These are phyloP conservation scores for Canna indica DNA, from an alignment of 176 grass and related monocot genomes.

Conservation along the genomic window DNA sequence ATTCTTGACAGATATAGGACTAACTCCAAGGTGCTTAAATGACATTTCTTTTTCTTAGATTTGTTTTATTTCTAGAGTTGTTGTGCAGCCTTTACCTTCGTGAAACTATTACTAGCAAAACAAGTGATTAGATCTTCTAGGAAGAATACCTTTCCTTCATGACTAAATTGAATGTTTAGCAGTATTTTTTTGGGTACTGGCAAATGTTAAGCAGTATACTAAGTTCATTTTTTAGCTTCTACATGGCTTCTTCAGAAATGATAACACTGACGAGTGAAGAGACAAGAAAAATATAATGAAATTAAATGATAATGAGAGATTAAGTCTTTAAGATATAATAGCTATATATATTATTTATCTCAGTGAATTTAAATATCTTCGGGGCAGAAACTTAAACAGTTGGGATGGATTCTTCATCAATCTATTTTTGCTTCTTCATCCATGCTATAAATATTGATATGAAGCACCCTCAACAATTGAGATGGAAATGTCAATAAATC, in stretches of 20 bases:
- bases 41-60: not conserved
- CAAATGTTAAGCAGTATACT: no score
- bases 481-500: not conserved
- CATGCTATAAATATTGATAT: no score
- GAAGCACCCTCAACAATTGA: no score
- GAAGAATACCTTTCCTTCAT: not conserved
- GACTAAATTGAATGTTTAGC: not conserved
- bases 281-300: not conserved
- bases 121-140: not conserved
- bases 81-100: not conserved
- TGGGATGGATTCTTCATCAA: no score
- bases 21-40: conserved; percentile 58
- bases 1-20: conserved; percentile 79
- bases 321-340: not conserved
- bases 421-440: no score
- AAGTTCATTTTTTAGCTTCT: not conserved
- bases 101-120: not conserved
- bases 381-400: no score
- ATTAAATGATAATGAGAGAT: not conserved
- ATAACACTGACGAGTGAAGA: not conserved
- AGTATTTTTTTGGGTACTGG: no score
- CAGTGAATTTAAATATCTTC: no score
- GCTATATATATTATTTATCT: no score
- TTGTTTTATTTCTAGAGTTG: not conserved
- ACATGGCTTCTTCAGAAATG: not conserved